phyloP scores from a whole-genome alignment of 2,329 filamentous ascomycete species.

The Colletotrichum sp. region DNA sequence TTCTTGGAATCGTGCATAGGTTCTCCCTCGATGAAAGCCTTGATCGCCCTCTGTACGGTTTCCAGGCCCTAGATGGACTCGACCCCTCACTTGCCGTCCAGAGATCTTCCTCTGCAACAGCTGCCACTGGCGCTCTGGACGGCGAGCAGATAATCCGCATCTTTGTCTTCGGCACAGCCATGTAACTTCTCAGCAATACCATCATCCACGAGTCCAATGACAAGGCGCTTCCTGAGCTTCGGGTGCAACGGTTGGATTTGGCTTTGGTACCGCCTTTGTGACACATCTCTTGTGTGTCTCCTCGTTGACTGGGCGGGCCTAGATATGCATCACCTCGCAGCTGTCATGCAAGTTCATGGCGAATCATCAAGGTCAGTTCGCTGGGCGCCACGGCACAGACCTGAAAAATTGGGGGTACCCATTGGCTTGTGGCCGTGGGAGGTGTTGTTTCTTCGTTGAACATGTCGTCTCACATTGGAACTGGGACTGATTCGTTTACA shows the following conservation, averaged over 20 bases:
- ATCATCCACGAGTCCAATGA: background rate
- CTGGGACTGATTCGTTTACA: background rate
- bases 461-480: background rate
- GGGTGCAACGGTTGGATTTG: constrained; percentile 38
- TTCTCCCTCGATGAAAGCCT: constrained; percentile 35
- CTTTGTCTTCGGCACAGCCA: background rate
- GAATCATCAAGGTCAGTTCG: constrained; percentile 29
- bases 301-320: constrained; percentile 34
- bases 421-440: constrained; percentile 40
- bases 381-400: constrained; percentile 42
- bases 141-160: background rate
- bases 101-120: constrained; percentile 34
- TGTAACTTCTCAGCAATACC: background rate
- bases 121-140: constrained; percentile 26
- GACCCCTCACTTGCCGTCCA: constrained; percentile 33
- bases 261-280: constrained; percentile 36
- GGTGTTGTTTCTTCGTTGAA: background rate
- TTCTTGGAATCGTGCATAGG: constrained; percentile 31
- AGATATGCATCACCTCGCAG: constrained; percentile 22
- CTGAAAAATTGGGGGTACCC: constrained; percentile 39
- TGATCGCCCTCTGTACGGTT: constrained; percentile 40
- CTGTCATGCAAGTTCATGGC: background rate
- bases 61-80: constrained; percentile 36
- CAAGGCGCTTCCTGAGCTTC: constrained; percentile 32
- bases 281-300: constrained; percentile 34